Evolutionary conservation across 2,329 filamentous ascomycete genomes (phyloP).

Genomic region (Xylaria sp.): DNA sequence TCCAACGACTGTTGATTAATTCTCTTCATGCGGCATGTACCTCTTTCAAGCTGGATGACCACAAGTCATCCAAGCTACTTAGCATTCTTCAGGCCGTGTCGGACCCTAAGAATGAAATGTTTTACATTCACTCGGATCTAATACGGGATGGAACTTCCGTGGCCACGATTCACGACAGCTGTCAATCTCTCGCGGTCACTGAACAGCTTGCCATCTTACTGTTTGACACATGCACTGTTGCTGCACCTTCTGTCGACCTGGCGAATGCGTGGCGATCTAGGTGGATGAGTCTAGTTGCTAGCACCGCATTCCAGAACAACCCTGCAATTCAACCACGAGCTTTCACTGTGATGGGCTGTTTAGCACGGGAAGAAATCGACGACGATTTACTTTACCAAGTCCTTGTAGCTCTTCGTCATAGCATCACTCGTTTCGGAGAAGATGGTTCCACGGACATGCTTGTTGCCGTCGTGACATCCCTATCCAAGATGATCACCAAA

Average conservation of each 20-base stretch:
- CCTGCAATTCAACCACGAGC: slow-evolving; percentile 76
- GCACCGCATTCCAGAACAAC: slow-evolving; percentile 78
- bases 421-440: slow-evolving; percentile 72
- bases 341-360: slow-evolving; percentile 77
- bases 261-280: slow-evolving; percentile 76
- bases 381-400: slow-evolving; percentile 78
- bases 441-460: slow-evolving; percentile 75
- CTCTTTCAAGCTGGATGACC: slow-evolving; percentile 71
- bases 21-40: slow-evolving; percentile 75
- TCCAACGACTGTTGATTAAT: slow-evolving; percentile 73
- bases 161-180: slow-evolving; percentile 65
- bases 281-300: slow-evolving; percentile 79
- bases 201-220: slow-evolving; percentile 71
- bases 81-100: slow-evolving; percentile 68
- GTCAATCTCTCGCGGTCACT: slow-evolving; percentile 63
- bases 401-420: slow-evolving; percentile 73
- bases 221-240: slow-evolving; percentile 71
- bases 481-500: slow-evolving; percentile 78
- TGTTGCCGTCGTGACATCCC: slow-evolving; percentile 72
- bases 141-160: slow-evolving; percentile 65
- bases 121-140: slow-evolving; percentile 60
- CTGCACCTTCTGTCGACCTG: slow-evolving; percentile 72
- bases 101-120: slow-evolving; percentile 68
- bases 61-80: slow-evolving; percentile 65
- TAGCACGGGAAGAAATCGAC: slow-evolving; percentile 77